Evolutionary conservation across 805 yeast genomes (phyloP).

Genomic region (Cyberlindnera xylosilytica): DNA sequence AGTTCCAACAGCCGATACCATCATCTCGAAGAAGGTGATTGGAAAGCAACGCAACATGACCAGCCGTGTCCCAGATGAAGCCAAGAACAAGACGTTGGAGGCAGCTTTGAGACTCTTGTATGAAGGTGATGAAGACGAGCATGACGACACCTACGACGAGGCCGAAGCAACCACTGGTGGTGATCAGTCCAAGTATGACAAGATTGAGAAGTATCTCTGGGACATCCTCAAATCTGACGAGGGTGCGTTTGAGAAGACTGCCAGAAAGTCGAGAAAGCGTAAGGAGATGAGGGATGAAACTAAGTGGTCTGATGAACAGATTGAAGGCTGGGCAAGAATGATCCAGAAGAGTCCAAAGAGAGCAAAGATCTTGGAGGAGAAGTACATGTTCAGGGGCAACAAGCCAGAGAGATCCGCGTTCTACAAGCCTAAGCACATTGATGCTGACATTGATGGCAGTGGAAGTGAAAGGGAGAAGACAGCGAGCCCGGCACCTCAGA

Average conservation of each 20-base stretch:
- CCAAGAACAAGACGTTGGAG: conserved; percentile 54
- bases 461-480: conserved; percentile 1
- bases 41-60: conserved; percentile 8
- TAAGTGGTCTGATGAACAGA: conserved; percentile 83
- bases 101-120: conserved; percentile 63
- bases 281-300: conserved; percentile 47
- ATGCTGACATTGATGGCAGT: conserved; percentile 8
- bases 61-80: conserved; percentile 39
- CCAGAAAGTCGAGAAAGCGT: conserved; percentile 52
- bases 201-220: conserved; percentile 56
- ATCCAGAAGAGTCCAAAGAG: conserved; percentile 61
- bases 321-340: conserved; percentile 92
- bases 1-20: conserved; percentile 15
- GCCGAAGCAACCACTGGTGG: conserved; percentile 31
- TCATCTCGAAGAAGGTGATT: conserved; percentile 18
- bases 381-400: conserved; percentile 48
- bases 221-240: conserved; percentile 50
- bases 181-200: conserved; percentile 29
- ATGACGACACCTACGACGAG: conserved; percentile 74
- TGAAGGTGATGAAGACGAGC: conserved; percentile 80
- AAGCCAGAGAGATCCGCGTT: conserved; percentile 27
- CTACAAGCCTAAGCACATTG: conserved; percentile 10
- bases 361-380: conserved; percentile 60
- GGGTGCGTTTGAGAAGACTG: conserved; percentile 41
- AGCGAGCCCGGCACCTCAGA: neutral